Evolutionary conservation across 768 basidiomycete species (phyloP), one percentile per base, ranked within the genome.

Genomic region (Naganishia antarctica): DNA sequence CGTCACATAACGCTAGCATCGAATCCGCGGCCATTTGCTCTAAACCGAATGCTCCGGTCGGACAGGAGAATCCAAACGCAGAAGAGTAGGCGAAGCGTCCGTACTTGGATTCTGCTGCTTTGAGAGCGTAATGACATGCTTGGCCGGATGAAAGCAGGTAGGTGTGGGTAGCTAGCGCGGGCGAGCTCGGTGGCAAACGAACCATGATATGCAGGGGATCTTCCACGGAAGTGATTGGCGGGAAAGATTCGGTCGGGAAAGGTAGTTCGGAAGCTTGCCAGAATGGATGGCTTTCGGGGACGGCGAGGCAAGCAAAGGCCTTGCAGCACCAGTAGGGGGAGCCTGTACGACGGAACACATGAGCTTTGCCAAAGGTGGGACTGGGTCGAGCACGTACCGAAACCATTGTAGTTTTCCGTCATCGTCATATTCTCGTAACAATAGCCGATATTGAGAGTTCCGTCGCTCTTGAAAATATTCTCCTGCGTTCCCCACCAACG

Each of bases 251-350:
- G 16, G 67, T 65, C 0, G 87, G 88, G 75, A 85, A 87, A 4
- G 83, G 81, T 63, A 86, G 85, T 72, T 89, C 87, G n/a, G 79
- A 69, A 0, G 83, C 78, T 0, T 82, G 70, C 88, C 87, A 90
- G 81, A 88, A 89, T 0, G 86, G 85, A 74, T 89, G 87, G 0
- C 81, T 79, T 16, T 83, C 81, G 1, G 86, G 83, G 3, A 87
- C 80, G 6, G 86, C 80, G 16, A 89, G 82, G 6, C 85, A 75
- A 41, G 86, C 80, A 74, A 90, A 89, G 0, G 86, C 85, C 71
- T 88, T 87, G 79, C 86, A 88, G 71, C 85, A 86, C 88, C 87
- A 89, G 76, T 89, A 90, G 1, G 86, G 85, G 26, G 86, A 87
- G 21, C 87, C 87, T 18, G 84, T 84, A 23, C 6, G 28, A 16